Percentiles rank a stretch among this genome's conserved stretches.
Conservation (phyloP, 495 filamentous ascomycete genomes). For the Delitschia confertaspora region DNA sequence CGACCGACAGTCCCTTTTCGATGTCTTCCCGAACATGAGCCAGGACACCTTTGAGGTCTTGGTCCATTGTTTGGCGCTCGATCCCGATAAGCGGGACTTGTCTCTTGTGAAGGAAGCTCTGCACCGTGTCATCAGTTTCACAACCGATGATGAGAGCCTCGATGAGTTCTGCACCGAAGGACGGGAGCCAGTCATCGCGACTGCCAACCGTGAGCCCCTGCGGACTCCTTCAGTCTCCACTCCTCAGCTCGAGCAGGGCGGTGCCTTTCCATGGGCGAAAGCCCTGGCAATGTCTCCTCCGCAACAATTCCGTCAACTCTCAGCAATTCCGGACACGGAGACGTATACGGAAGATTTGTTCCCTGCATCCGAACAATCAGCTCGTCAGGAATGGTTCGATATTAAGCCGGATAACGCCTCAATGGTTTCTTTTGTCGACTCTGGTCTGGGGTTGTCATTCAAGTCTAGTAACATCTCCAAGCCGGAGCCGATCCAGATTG, state of each 20-base stretch:
- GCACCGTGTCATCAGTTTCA: constrained; percentile 76
- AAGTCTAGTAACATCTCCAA: constrained; percentile 48
- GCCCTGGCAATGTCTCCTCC: constrained; percentile 70
- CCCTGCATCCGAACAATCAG: constrained; percentile 59
- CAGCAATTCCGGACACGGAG: constrained; percentile 69
- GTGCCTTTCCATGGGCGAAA: constrained; percentile 93
- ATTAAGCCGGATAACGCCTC: constrained; percentile 63
- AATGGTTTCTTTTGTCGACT: constrained; percentile 69
- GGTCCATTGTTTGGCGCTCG: constrained; percentile 74
- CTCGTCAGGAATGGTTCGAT: constrained; percentile 33
- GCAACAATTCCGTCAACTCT: constrained; percentile 72
- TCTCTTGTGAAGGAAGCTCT: constrained; percentile 65
- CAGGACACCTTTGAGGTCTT: constrained; percentile 94
- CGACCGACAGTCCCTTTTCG: constrained; percentile 90
- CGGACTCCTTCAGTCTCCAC: constrained; percentile 92
- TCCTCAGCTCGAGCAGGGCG: constrained; percentile 66
- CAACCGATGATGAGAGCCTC: constrained; percentile 78
- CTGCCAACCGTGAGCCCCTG: constrained; percentile 86
- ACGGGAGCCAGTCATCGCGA: constrained; percentile 60
- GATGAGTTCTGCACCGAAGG: constrained; percentile 92
- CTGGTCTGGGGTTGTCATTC: constrained; percentile 60
- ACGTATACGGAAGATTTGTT: constrained; percentile 85
- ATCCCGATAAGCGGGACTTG: constrained; percentile 82
- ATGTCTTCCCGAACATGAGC: constrained; percentile 97
- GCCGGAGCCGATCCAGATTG: constrained; percentile 32